Base-by-base conservation (phyloP, 2,329 filamentous ascomycete species). In the Acarospora socialis region DNA sequence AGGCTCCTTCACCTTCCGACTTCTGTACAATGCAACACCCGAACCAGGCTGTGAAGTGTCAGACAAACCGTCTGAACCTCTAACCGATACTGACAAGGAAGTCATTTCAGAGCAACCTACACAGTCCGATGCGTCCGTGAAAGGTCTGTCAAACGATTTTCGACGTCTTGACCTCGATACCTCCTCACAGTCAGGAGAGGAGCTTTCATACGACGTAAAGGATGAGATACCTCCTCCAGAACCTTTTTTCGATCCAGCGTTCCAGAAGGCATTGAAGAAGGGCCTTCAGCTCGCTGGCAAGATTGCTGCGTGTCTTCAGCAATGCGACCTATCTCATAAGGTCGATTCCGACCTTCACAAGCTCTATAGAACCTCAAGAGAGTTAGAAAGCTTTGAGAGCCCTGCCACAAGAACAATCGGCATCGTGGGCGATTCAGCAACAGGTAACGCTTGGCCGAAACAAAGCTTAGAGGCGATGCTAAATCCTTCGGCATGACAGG, bases 401-500 rank as follows among this genome's bases (percentile, higher is more conserved):
- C 28, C 32, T 8, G 32, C 30, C 20, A 37, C 13, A 9, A 21
- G 32, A 22, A 31, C 24, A 16, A 30, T 37, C 28, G 35, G 24
- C 7, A 29, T 37, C 12, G 19, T 38, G 1, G 39, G 37, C 19
- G 35, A 30, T 30, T 44, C 35, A 17, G 37, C 43, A 9, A 41
- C 43, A 37, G 43, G 43, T 42, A 36, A 31, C n/a, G 29, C 9
- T 2, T 16, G 10, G 19, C 13, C 17, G 10, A 6, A 21, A 14
- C 14, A 12, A 20, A 18, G 21, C 6, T 9, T 17, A 10, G n/a
- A n/a, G n/a, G n/a, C 21, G n/a, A 7, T 13, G 16, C 30, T 43
- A 16, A 44, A 24, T 16, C 29, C 9, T 8, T 21, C 23, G 8
- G n/a, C n/a, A n/a, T n/a, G n/a, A n/a, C 18, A 48, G 50, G 49